phyloP scores from a whole-genome alignment of 805 yeast genomes.

The Saturnispora sekii region DNA sequence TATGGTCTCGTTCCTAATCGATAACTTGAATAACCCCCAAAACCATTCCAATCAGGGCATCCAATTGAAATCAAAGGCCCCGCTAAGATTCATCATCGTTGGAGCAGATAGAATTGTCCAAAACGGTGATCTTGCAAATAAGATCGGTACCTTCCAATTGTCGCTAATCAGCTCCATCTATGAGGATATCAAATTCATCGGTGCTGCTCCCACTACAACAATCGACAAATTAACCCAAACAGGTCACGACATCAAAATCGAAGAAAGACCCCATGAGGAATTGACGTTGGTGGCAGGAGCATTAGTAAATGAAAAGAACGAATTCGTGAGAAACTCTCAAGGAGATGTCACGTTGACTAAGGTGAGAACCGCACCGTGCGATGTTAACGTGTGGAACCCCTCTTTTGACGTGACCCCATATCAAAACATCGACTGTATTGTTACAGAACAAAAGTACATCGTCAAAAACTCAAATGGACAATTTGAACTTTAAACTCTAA shows the following conservation, averaged over 20 bases:
- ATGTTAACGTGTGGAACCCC: constrained; percentile 89
- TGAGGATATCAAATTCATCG: constrained; percentile 68
- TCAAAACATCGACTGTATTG: constrained; percentile 73
- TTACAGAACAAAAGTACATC: constrained; percentile 66
- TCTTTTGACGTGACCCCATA: constrained; percentile 92
- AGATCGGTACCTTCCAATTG: constrained; percentile 89
- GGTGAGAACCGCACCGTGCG: constrained; percentile 78
- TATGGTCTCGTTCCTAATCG: constrained; percentile 75
- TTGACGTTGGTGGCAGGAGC: constrained; percentile 71
- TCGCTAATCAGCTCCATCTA: constrained; percentile 60
- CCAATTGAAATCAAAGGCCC: constrained; percentile 33
- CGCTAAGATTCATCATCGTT: constrained; percentile 80
- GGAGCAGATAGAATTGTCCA: constrained; percentile 93
- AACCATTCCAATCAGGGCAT: constrained; percentile 18
- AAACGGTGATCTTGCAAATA: constrained; percentile 95
- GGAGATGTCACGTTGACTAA: constrained; percentile 29
- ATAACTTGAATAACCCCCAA: constrained; percentile 27
- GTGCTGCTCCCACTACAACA: constrained; percentile 93
- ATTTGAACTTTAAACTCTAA: constrained; percentile 26
- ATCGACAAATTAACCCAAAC: constrained; percentile 57
- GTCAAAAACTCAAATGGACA: constrained; percentile 41
- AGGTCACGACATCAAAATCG: constrained; percentile 76
- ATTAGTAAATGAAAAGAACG: constrained; percentile 28
- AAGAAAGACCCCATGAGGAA: constrained; percentile 77
- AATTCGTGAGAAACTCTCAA: constrained; percentile 22